phyloP scores from a whole-genome alignment of 148 eudicot genomes.

The Cornus florida region DNA sequence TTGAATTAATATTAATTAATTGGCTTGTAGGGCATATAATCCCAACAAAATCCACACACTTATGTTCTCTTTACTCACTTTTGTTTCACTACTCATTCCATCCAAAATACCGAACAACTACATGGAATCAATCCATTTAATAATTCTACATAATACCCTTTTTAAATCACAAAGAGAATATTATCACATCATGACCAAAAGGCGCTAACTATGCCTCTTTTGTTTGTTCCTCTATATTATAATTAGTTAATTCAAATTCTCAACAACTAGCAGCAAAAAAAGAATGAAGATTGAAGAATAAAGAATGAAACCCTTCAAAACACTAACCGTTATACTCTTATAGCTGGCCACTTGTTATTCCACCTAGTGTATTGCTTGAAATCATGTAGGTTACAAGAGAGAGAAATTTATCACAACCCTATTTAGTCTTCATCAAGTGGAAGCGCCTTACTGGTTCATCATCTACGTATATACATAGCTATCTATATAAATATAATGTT shows the following conservation, averaged over 20 bases:
- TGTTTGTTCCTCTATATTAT: slow-evolving; percentile 17
- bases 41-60: slow-evolving; percentile 52
- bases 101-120: slow-evolving; percentile 69
- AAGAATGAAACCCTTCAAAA: slow-evolving; percentile 16
- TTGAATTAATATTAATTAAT: too few relatives aligned
- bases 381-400: background rate
- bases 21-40: too few relatives aligned
- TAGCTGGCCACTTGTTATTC: background rate
- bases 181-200: slow-evolving; percentile 29
- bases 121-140: slow-evolving; percentile 37
- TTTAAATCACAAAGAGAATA: slow-evolving; percentile 40
- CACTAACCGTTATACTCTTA: slow-evolving; percentile 13
- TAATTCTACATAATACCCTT: slow-evolving; percentile 19
- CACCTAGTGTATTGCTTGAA: background rate
- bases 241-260: background rate
- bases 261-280: background rate
- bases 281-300: slow-evolving; percentile 12
- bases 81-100: slow-evolving; percentile 41
- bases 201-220: slow-evolving; percentile 29
- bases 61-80: slow-evolving; percentile 50
- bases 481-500: too few relatives aligned
- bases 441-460: too few relatives aligned
- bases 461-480: too few relatives aligned
- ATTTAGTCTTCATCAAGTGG: too few relatives aligned
- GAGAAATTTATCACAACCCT: too few relatives aligned